Evolutionary conservation across 2,329 filamentous ascomycete species (phyloP).

Genomic region (Mariannaea sp.): DNA sequence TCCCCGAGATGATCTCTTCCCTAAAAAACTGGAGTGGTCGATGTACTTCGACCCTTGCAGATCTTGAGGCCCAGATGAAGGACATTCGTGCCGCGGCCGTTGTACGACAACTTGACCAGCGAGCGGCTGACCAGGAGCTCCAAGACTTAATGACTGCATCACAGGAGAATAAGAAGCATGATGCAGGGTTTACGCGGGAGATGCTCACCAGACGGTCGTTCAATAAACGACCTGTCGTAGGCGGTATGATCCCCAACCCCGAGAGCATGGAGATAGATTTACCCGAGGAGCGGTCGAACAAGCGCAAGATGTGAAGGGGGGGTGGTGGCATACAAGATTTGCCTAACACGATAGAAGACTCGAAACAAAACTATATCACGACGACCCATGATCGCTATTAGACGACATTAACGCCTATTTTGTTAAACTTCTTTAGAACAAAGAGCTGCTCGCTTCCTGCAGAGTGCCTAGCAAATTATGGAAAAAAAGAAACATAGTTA

Average conservation of each 20-base stretch:
- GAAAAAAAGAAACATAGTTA: slow-evolving; percentile 26
- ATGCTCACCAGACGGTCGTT: slow-evolving; percentile 33
- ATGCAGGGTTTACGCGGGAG: slow-evolving; percentile 32
- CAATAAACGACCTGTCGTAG: slow-evolving; percentile 45
- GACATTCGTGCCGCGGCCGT: slow-evolving; percentile 65
- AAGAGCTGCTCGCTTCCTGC: slow-evolving; percentile 20
- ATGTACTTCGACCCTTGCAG: slow-evolving; percentile 73
- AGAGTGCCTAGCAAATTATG: slow-evolving; percentile 21
- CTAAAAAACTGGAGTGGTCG: slow-evolving; percentile 78
- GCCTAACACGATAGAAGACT: slow-evolving; percentile 11
- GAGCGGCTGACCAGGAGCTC: slow-evolving; percentile 53
- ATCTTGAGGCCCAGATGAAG: slow-evolving; percentile 76
- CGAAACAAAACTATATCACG: slow-evolving; percentile 34
- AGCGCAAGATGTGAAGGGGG: slow-evolving; percentile 55
- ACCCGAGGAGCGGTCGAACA: slow-evolving; percentile 55
- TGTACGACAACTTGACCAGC: slow-evolving; percentile 55
- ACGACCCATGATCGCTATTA: slow-evolving; percentile 37
- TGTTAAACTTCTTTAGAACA: slow-evolving; percentile 29
- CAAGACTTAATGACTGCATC: slow-evolving; percentile 55
- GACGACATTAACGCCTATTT: slow-evolving; percentile 33
- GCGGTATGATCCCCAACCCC: slow-evolving; percentile 47
- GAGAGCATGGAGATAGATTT: slow-evolving; percentile 63
- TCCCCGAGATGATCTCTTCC: slow-evolving; percentile 69
- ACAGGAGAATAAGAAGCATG: slow-evolving; percentile 47
- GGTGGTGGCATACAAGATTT: background rate